Evolutionary conservation across 2,329 filamentous ascomycete genomes (phyloP), one percentile per base, ranked within the genome.

Genomic region (Corinectria fuckeliana): DNA sequence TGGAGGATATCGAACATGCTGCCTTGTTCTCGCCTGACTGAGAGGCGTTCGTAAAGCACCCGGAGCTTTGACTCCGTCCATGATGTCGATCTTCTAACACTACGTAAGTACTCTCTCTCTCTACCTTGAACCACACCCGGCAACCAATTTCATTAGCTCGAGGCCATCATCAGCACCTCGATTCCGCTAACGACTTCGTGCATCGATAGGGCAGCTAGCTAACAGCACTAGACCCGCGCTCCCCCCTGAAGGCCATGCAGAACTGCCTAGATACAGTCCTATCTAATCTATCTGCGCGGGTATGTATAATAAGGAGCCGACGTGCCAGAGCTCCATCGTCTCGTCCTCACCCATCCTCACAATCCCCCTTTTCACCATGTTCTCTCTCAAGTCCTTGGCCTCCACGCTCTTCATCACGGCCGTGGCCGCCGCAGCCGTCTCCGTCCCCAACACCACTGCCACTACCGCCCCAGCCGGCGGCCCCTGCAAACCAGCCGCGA

Each of bases 1-100:
- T 80, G 83, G 30, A 91, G 77, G 62, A 91, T 91, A 65, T 91
- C 85, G 61, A n/a, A 89, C 85, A 56, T 83, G 81, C 66, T 81
- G 77, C 51, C 81, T n/a, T 16, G 14, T 34, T 34, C 2, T n/a
- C n/a, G n/a, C n/a, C n/a, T n/a, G n/a, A n/a, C n/a, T n/a, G n/a
- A n/a, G n/a, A n/a, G n/a, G n/a, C n/a, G 16, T 34, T n/a, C 14
- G 5, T 34, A 7, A 34, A 7, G 32, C 32, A n/a, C 16, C 32
- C 32, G 14, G 14, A 34, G 14, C 32, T 32, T 14, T 32, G 13
- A 6, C 7, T 32, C 30, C 30, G 30, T 32, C n/a, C 30, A 30
- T n/a, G 8, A 16, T 16, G 2, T 6, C 14, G 14, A 16, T 34
- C 13, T 32, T 32, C 32, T 14, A 16, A n/a, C n/a, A n/a, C n/a